These are phyloP conservation scores for Nemania sp. DNA, from an alignment of 2,329 filamentous ascomycete genomes.

Conservation along the genomic window DNA sequence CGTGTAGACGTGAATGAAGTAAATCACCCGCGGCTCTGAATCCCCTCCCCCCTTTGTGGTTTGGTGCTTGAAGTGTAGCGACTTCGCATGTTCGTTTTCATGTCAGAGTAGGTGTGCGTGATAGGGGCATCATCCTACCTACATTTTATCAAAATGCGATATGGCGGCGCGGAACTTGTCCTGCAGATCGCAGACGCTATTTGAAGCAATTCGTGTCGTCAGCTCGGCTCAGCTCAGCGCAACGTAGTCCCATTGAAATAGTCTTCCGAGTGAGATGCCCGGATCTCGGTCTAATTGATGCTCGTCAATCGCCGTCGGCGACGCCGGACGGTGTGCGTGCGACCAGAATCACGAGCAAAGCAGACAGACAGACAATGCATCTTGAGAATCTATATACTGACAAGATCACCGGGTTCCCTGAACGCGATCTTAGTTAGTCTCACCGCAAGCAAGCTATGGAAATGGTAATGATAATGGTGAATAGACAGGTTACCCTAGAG, in stretches of 20 bases:
- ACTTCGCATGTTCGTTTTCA: not conserved
- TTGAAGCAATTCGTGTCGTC: conserved; percentile 9
- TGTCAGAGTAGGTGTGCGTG: not conserved
- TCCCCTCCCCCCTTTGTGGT: not conserved
- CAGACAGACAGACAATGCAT: not conserved
- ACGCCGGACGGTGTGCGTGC: not conserved
- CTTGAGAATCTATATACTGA: conserved; percentile 39
- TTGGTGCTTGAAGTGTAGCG: not conserved
- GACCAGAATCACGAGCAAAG: not conserved
- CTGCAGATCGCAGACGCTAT: conserved; percentile 90
- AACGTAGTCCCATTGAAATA: no score
- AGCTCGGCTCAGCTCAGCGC: conserved; percentile 7
- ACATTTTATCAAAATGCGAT: conserved; percentile 83
- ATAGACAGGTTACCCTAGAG: no score
- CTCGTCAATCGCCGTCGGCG: not conserved
- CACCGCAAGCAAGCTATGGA: not conserved
- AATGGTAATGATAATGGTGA: not conserved
- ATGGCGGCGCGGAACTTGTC: conserved; percentile 88
- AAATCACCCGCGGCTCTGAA: not conserved
- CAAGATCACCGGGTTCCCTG: conserved; percentile 58
- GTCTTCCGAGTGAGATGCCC: not conserved
- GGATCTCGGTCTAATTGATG: not conserved
- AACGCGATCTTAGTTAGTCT: conserved; percentile 17
- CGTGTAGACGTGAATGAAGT: no score
- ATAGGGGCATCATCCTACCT: conserved; percentile 32